Base-by-base conservation (phyloP, 2,329 filamentous ascomycete species). In the Xenosphaeropsis pyriputrescens region DNA sequence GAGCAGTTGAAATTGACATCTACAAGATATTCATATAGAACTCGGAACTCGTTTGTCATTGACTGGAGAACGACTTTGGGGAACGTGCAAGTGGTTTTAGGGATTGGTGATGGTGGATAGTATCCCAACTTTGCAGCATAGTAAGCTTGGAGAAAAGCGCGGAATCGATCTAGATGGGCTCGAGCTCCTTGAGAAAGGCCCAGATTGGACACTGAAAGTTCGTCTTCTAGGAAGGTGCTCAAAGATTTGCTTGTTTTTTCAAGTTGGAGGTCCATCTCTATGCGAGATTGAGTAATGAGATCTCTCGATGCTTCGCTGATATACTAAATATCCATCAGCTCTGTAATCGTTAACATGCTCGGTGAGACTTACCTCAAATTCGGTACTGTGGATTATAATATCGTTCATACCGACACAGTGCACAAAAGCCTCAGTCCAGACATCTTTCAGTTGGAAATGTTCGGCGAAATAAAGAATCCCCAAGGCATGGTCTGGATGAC, bases 321-420 rank as follows among this genome's bases (percentile, higher is more conserved):
- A 32, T 60, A 55, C 70, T 74, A 45, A 18, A 18, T 5, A 16
- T 35, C 13, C 8, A 41, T 48, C 30, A 45, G 41, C 33, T 22
- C 34, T 35, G 29, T 18, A 14, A 11, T 13, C 14, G 11, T 16
- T 14, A 37, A 18, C 11, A 6, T 32, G 8, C 16, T 11, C 26
- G 17, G 13, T 18, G 18, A 37, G 37, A 58, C 70, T 47, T 60
- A 79, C 76, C 53, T 68, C 60, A 43, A 75, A 82, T 43, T 82
- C 80, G 1, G 66, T 53, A 45, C 68, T 71, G 5, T 58, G 50
- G 31, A 64, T 60, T 5, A 88, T 43, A 18, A 62, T 61, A 15
- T 80, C 72, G 42, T 70, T 71, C 82, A 89, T 86, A 32, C 83
- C 84, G 29, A 80, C 78, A 50, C 82, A 85, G 50, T 91, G 84